Percentiles rank a stretch among this genome's conserved stretches.
Evolutionary conservation across 78 protist species (phyloP).

Genomic region (Monocercomonoides exilis): DNA sequence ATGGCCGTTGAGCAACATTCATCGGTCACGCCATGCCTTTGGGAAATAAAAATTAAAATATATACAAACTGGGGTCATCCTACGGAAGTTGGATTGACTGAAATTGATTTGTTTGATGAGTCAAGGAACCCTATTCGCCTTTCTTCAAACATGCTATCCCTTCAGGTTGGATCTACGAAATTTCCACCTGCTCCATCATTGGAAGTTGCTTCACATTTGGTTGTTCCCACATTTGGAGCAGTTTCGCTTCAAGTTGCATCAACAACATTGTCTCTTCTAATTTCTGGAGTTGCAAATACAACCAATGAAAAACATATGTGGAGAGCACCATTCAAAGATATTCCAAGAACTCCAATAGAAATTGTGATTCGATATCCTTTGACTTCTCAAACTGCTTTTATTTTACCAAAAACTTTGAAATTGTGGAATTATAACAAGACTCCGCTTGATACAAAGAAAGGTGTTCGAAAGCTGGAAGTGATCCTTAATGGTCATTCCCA

Average conservation of each 20-base stretch:
- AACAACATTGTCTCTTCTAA: neutral
- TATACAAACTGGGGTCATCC: conserved; percentile 11
- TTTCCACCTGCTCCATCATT: neutral
- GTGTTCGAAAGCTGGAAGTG: neutral
- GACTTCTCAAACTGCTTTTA: no score
- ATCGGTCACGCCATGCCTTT: neutral
- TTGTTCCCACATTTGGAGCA: neutral
- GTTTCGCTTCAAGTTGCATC: neutral
- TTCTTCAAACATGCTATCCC: neutral
- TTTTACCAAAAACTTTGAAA: no score
- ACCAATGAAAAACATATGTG: neutral
- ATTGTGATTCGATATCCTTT: neutral
- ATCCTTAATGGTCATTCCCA: no score
- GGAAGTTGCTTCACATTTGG: neutral
- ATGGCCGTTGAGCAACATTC: no score
- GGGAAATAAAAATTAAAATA: neutral
- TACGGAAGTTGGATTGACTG: neutral
- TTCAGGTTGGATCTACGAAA: neutral
- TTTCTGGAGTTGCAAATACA: neutral
- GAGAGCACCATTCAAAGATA: neutral
- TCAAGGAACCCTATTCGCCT: neutral
- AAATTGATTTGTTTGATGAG: neutral
- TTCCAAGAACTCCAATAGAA: neutral
- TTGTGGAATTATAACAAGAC: neutral
- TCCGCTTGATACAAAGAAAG: neutral